Percentiles rank a stretch among this genome's conserved stretches.
Evolutionary conservation across 176 grass and related monocot genomes (phyloP).

Genomic region (Pontederia crassipes): DNA sequence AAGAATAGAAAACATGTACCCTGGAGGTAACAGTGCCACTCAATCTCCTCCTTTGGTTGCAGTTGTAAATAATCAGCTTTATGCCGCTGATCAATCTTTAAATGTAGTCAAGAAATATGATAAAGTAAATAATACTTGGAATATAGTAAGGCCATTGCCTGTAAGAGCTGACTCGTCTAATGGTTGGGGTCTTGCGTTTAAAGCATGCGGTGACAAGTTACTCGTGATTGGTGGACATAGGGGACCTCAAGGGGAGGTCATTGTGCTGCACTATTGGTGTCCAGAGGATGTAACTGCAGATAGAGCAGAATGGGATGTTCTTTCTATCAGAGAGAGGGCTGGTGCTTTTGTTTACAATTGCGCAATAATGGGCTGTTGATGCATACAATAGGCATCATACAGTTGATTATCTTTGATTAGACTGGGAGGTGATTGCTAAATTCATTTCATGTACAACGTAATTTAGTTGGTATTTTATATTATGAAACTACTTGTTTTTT

Average conservation of each 20-base stretch:
- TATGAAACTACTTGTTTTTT: no score
- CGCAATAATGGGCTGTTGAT: conserved; percentile 87
- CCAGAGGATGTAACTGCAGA: conserved; percentile 33
- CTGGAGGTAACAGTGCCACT: conserved; percentile 48
- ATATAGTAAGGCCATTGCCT: conserved; percentile 59
- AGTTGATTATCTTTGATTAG: background rate
- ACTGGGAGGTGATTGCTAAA: background rate
- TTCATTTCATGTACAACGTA: background rate
- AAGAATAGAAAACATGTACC: conserved; percentile 65
- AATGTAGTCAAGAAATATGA: conserved; percentile 86
- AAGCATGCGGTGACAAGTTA: conserved; percentile 57
- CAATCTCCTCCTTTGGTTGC: conserved; percentile 72
- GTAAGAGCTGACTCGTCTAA: conserved; percentile 70
- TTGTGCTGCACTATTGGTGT: conserved; percentile 70
- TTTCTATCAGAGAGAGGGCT: conserved; percentile 43
- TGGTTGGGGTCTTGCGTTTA: conserved; percentile 80
- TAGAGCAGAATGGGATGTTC: conserved; percentile 61
- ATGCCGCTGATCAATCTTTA: conserved; percentile 44
- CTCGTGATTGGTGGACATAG: conserved; percentile 56
- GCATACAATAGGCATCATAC: background rate
- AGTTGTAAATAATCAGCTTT: conserved; percentile 85
- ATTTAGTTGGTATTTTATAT: conserved; percentile 2
- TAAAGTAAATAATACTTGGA: conserved; percentile 70
- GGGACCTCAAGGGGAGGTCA: conserved; percentile 42
- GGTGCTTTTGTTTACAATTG: conserved; percentile 80